Evolutionary conservation across 495 filamentous ascomycete genomes (phyloP), one percentile per base, ranked within the genome.

Genomic region (Amphirosellinia nigrospora): DNA sequence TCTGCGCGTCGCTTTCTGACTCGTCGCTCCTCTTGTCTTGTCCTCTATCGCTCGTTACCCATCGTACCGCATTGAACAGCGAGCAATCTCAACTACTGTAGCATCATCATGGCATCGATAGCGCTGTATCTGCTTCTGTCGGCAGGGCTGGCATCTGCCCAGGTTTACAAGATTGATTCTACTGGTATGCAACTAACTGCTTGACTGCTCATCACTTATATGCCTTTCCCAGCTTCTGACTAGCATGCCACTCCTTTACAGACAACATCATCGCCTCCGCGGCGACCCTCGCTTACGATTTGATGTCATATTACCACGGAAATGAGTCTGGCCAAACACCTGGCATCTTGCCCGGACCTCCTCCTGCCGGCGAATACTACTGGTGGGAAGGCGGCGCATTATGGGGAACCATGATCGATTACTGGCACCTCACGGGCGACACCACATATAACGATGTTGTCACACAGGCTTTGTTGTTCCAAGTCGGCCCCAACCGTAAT

Each of bases 401-500:
- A 73, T 84, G 82, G 83, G 83, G 81, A 45, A 77, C 89, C 0
- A 78, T 94, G 74, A 83, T 93, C 62, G 89, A 93, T 67, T 93
- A 93, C 74, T 92, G 89, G 89, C 83, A 86, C 68, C 86, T 86
- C 71, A 92, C 91, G 4, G 89, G 90, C 50, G 91, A 93, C 73
- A 72, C 72, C 46, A 84, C 86, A 26, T 92, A 92, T 80, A 91
- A 91, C 77, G 77, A 84, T 32, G 76, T 88, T 8, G 75, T 89
- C 26, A 84, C 80, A 16, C 78, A 89, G 13, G 90, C 87, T 34
- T 80, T 93, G 84, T 81, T 92, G 52, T 86, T 78, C 77, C 91
- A 93, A 71, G 83, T 84, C 65, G 91, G 89, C 8, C 81, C 80
- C 3, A 79, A 88, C 56, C 79, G 87, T 58, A 83, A 89, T 67